Conservation (phyloP, 306 rosid species). For the Senna siamea region DNA sequence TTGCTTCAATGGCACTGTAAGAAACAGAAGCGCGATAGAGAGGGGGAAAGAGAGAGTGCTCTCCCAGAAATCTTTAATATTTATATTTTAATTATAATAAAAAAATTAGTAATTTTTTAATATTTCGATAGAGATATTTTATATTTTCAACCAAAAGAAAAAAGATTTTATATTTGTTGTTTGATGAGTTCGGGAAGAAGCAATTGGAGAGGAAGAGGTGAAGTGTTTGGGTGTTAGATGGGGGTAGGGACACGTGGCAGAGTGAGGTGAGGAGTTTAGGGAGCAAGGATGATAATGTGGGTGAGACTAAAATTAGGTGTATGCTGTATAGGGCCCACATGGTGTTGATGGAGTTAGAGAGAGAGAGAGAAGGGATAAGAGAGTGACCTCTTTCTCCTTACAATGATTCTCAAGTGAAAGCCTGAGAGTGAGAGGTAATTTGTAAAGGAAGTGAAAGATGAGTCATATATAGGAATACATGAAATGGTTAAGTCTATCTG, state of each 20-base stretch:
- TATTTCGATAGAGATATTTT: no score
- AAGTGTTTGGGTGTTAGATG: neutral
- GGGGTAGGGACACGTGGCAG: conserved; percentile 31
- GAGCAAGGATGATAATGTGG: neutral
- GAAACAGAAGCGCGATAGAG: neutral
- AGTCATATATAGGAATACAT: no score
- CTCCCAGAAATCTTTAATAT: no score
- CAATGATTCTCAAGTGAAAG: no score
- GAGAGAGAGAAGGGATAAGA: conserved; percentile 41
- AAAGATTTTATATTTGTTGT: neutral
- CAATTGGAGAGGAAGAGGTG: no score
- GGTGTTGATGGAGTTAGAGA: conserved; percentile 33
- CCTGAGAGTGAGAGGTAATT: no score
- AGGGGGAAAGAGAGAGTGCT: neutral
- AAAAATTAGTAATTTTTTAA: no score
- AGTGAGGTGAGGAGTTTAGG: neutral
- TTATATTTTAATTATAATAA: no score
- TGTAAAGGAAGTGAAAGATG: no score
- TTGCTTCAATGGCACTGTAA: neutral
- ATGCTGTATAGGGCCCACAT: conserved; percentile 41
- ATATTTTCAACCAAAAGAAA: no score
- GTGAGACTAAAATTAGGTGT: conserved; percentile 20
- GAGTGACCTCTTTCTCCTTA: conserved; percentile 6
- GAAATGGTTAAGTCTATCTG: no score
- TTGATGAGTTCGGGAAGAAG: neutral